Evolutionary conservation across 768 basidiomycete species (phyloP), one percentile per base, ranked within the genome.

Genomic region (Agrocybe chaxingu): DNA sequence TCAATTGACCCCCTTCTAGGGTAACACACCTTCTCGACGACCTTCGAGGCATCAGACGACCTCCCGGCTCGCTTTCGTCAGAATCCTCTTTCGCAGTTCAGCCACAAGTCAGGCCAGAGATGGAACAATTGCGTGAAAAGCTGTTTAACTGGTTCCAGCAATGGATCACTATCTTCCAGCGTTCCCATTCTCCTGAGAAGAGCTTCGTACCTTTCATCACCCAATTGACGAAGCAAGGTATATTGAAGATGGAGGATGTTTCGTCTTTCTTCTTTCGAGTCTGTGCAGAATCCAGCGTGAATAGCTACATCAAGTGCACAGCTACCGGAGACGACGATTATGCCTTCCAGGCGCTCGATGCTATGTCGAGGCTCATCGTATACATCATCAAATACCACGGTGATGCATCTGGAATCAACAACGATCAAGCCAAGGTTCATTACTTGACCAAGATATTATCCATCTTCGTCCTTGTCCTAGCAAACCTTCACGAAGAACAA

Each of bases 351-450:
- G 89, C 93, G 11, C 75, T 98, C 60, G 97, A 99, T 67, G 94
- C 97, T 1, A 84, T 98, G 76, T 92, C 96, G 34, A 84, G 93
- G 56, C 76, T 99, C 53, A 92, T 99, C 57, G 89, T 92, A 33
- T 93, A 97, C 69, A 95, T 99, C 71, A 94, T 98, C 81, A 98
- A 98, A 74, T 98, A 98, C 66, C 96, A 98, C 58, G 97, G 95
- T 8, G 97, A 99, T 70, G 91, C 94, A 24, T 84, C 88, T 9
- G 93, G 91, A 8, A 78, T 91, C 51, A 91, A 94, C 69, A 92
- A 92, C 60, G 94, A 96, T 59, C 88, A 92, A 59, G 92, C 94
- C 12, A 97, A 97, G 67, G 91, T 95, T 9, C 91, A 96, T 66
- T 98, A 98, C 70, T 75, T 97, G 60, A 93, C 92, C 46, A 98